phyloP scores from a whole-genome alignment of 352 stramenopile species.

The Phytopythium boreale region DNA sequence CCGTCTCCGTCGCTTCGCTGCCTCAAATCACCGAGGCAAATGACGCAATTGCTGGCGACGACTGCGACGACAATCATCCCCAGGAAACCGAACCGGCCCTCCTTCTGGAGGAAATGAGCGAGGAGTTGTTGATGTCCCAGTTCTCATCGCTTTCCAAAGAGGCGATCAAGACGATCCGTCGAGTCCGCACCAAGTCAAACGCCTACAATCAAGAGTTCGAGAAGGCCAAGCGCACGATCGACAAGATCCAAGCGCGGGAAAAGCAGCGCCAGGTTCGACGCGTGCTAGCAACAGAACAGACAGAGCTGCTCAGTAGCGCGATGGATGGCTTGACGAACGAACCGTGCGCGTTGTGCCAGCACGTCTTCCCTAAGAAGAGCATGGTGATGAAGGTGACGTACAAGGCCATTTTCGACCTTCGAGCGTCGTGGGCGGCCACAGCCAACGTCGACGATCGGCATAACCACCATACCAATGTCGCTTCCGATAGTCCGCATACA shows the following conservation, averaged over 20 bases:
- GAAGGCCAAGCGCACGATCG: constrained; percentile 40
- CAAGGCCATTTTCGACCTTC: constrained; percentile 62
- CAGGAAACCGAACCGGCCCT: constrained; percentile 13
- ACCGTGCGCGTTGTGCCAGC: constrained; percentile 48
- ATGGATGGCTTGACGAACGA: constrained; percentile 52
- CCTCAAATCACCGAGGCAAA: constrained; percentile 28
- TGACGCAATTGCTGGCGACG: neutral
- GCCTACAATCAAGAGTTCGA: constrained; percentile 58
- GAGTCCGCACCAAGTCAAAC: constrained; percentile 56
- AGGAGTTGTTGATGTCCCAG: constrained; percentile 41
- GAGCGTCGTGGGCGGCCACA: constrained; percentile 30
- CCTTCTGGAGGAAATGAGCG: constrained; percentile 57
- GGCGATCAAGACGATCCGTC: constrained; percentile 54
- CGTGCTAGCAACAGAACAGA: constrained; percentile 37
- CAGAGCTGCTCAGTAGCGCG: constrained; percentile 40
- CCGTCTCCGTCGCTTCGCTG: constrained; percentile 14
- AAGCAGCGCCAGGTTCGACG: constrained; percentile 36
- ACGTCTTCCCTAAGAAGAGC: constrained; percentile 58
- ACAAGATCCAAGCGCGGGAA: constrained; percentile 45
- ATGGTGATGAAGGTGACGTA: constrained; percentile 53
- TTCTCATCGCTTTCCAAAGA: constrained; percentile 45
- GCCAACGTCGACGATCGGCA: neutral
- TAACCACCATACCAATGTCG: neutral
- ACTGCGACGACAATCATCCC: constrained; percentile 3
- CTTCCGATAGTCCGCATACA: neutral